Evolutionary conservation across 176 grass and related monocot genomes (phyloP).

Genomic region (Tillandsia leiboldiana): DNA sequence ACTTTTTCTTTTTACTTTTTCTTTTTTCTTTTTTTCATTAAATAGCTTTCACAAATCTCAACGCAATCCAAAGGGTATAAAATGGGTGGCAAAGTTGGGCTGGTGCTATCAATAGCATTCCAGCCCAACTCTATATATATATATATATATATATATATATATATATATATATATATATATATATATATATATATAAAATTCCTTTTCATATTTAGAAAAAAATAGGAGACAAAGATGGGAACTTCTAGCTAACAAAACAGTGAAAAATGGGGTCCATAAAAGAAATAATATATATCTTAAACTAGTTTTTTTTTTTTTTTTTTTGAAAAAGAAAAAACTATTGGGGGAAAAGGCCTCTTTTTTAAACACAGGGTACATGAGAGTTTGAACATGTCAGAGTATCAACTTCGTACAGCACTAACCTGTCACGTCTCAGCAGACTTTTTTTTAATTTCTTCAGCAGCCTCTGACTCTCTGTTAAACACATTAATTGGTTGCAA

Average conservation of each 20-base stretch:
- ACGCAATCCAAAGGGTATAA: too few relatives aligned
- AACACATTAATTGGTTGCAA: background rate
- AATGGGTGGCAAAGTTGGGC: too few relatives aligned
- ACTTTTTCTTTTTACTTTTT: too few relatives aligned
- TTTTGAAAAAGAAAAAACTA: background rate
- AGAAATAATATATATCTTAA: background rate
- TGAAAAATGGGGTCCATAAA: background rate
- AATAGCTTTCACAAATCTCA: too few relatives aligned
- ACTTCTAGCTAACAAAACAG: background rate
- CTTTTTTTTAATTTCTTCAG: background rate
- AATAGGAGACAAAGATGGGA: background rate
- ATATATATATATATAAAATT: too few relatives aligned
- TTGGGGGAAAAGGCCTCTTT: background rate
- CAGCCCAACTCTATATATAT: too few relatives aligned
- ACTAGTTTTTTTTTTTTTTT: background rate
- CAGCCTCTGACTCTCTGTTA: background rate
- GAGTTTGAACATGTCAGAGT: slow-evolving; percentile 6
- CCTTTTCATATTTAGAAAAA: background rate
- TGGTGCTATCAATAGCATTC: too few relatives aligned
- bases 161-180: too few relatives aligned
- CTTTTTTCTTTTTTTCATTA: too few relatives aligned
- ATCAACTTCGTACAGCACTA: background rate
- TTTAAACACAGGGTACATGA: background rate
- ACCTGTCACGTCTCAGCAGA: background rate
- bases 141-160: too few relatives aligned